phyloP scores from a whole-genome alignment of 192 early-diverging fungal genomes.

The Cladochytrium replicatum region DNA sequence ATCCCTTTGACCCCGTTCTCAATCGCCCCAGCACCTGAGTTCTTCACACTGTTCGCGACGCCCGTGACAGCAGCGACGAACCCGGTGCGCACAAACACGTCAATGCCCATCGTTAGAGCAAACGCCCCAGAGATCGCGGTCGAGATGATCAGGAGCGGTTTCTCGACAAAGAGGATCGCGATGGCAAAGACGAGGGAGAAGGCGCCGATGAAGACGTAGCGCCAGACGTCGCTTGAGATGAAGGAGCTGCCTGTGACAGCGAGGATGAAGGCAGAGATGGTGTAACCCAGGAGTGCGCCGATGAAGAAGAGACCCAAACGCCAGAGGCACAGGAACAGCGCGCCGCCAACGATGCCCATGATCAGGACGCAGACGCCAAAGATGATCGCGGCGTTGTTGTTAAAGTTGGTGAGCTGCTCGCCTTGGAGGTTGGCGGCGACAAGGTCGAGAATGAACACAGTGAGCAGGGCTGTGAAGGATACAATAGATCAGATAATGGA shows the following conservation, averaged over 20 bases:
- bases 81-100: conserved; percentile 71
- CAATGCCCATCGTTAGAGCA: conserved; percentile 67
- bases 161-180: conserved; percentile 52
- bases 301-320: conserved; percentile 63
- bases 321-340: conserved; percentile 54
- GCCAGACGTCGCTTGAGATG: conserved; percentile 51
- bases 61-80: conserved; percentile 52
- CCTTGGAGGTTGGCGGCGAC: conserved; percentile 37
- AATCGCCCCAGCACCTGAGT: no score
- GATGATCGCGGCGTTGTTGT: conserved; percentile 26
- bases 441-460: conserved; percentile 19
- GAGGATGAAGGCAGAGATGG: conserved; percentile 57
- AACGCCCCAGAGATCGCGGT: conserved; percentile 73
- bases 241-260: conserved; percentile 66
- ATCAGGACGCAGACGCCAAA: conserved; percentile 28
- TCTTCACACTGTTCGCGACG: no score
- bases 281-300: conserved; percentile 70
- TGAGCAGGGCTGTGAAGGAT: background rate
- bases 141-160: conserved; percentile 53
- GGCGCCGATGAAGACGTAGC: conserved; percentile 59
- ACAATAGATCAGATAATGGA: conserved; percentile 31
- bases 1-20: no score
- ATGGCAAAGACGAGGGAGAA: conserved; percentile 53
- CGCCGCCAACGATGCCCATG: conserved; percentile 57
- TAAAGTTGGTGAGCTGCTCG: conserved; percentile 39